Evolutionary conservation across 805 yeast genomes (phyloP), one percentile per base, ranked within the genome.

Genomic region (Clavispora vitiphila): DNA sequence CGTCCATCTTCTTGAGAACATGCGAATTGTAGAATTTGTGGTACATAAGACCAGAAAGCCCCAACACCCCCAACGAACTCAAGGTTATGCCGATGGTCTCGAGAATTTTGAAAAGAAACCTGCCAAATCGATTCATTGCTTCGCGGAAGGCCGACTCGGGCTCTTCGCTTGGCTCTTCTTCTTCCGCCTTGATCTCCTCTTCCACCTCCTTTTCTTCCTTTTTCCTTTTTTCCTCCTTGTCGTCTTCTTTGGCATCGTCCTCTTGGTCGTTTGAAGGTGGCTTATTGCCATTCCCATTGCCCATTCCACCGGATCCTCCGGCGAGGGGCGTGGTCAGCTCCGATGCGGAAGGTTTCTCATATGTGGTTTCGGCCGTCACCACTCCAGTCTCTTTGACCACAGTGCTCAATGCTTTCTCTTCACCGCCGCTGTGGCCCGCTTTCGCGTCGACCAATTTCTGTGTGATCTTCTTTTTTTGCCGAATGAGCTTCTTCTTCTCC

Each of bases 1-100:
- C 50, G 39, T 76, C 75, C 69, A 86, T 84, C 57, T 85, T 84
- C 38, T 67, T 66, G 18, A 82, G 57, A 0, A 85, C 88, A 50
- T 78, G 83, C 3, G 48, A 37, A 34, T 74, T 68, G 59, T 86
- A 86, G 37, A 76, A 64, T 35, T 70, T 68, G 56, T 86, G 95
- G 57, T 86, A 86, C 11, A 76, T 52, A n/a, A 78, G 55, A 2
- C 95, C 95, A 3, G 91, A 84, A 2, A 78, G 62, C 0, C 86
- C 91, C 14, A 86, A 68, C 27, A 86, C 77, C 2, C 78, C 71
- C 26, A 86, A 60, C 3, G 90, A 81, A 12, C 86, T 78, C 35
- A 84, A 65, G 14, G 90, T 84, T 35, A 86, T 78, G 3, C 86
- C 80, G 0, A 81, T 80, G 0, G 93, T 80, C 56, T 86, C 93